Evolutionary conservation across 306 rosid species (phyloP).

Genomic region (Rubus parviflorus): DNA sequence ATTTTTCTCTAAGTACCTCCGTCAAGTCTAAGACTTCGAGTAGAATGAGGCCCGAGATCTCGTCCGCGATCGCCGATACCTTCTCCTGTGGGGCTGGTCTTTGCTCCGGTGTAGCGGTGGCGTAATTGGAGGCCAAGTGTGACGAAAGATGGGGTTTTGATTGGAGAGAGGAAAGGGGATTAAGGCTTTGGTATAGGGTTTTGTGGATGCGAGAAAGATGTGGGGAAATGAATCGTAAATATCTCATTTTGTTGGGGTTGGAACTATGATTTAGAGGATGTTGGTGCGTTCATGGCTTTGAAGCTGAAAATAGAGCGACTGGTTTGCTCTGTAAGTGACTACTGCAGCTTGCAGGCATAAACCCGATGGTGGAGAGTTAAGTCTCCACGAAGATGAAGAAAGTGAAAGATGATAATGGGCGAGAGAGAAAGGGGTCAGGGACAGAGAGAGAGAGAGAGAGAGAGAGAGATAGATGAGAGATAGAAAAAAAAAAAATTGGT

Average conservation of each 20-base stretch:
- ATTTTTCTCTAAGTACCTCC: constrained; percentile 68
- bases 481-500: no score
- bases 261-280: neutral
- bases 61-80: constrained; percentile 59
- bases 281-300: constrained; percentile 29
- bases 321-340: neutral
- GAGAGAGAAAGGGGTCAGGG: no score
- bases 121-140: constrained; percentile 28
- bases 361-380: constrained; percentile 43
- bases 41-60: constrained; percentile 62
- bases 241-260: constrained; percentile 41
- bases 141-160: neutral
- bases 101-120: constrained; percentile 40
- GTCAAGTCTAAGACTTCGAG: constrained; percentile 73
- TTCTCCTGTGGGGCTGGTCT: constrained; percentile 41
- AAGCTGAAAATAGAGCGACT: neutral
- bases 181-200: constrained; percentile 39
- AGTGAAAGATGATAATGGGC: neutral
- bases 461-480: no score
- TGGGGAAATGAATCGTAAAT: constrained; percentile 45
- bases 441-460: no score
- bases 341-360: constrained; percentile 22
- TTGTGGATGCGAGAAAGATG: constrained; percentile 37
- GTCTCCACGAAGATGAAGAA: neutral
- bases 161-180: constrained; percentile 11